Evolutionary conservation across 371 early-diverging fungal species (phyloP), one percentile per base, ranked within the genome.

Genomic region (Rhizomucor miehei): DNA sequence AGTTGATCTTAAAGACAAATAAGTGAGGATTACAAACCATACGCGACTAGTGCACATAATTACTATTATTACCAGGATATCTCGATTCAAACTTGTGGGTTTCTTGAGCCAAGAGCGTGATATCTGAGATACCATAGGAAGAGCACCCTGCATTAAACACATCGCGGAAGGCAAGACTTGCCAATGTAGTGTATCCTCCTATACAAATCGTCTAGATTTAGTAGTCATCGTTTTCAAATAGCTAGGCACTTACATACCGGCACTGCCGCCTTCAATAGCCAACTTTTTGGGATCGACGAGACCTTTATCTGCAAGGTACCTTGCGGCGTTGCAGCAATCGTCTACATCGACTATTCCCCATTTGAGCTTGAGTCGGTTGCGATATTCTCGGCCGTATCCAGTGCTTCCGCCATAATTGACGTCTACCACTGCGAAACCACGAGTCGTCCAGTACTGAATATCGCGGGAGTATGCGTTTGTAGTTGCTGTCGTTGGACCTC

Each of bases 371-470:
- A 91, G 76, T 10, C 91, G 79, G 49, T 88, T 79, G 49, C 90
- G 81, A 59, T 84, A 89, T 41, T 77, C 84, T 11, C 86, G 81
- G 4, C 91, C 91, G 59, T 86, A 88, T 17, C 86, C 86, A 6
- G 82, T 78, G 3, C 87, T 87, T 2, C 91, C 89, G 39, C 90
- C 89, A 60, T 91, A 91, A 60, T 91, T 88, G 58, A 88, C 85
- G 56, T 89, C 83, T 0, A 73, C 85, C 34, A 87, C 72, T 0
- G 86, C 91, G 47, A 86, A 86, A 0, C 91, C 91, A 16, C 91
- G 87, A 5, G 84, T 81, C 5, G 89, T 89, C 82, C 88, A 91
- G 67, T 78, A 91, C 55, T 87, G 85, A 56, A 88, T 78, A 19
- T 54, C 52, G 48, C 73, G 74, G 43, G 54, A 63, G 41, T 82